Base-by-base conservation (phyloP, 2,329 filamentous ascomycete genomes). In the Cordyceps fumosorosea region DNA sequence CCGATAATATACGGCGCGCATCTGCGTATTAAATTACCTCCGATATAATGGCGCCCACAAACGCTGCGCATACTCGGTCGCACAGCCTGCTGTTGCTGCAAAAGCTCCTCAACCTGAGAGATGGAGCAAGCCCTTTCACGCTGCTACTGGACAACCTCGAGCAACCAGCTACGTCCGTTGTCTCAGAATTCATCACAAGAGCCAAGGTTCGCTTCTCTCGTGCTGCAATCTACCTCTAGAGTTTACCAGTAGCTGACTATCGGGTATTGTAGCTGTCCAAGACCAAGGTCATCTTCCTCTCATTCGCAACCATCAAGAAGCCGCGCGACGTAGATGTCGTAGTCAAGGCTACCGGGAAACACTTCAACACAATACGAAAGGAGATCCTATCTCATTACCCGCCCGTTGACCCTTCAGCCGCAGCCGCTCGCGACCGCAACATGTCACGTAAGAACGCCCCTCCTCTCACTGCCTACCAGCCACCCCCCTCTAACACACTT, bases 61-160 rank as follows among this genome's bases (percentile, higher is more conserved):
- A 78, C n/a, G 76, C 83, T 51, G 77, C 83, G 53, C 90, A 96
- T 70, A 83, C 89, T 34, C 85, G 91, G 66, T 93, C 91, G 22
- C 92, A 96, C 75, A 93, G 92, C 72, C 77, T 96, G 24, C 84
- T 96, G 3, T 80, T 96, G 2, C 86, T 96, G 61, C 90, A 92
- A 65, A 93, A 91, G 71, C 79, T 96, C 2, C 80, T 96, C 65
- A 90, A 87, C 70, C 79, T 91, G 62, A 84, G 91, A 65, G 89
- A 95, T 73, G 86, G 85, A 62, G 86, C 89, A 16, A 96, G 91
- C 55, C 93, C 93, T 3, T 86, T 98, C 69, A 97, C 93, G 0
- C 79, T 98, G 29, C 76, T 97, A 3, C 80, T 96, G 62, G 93
- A 98, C 74, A 90, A 83, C 40, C 80, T 97, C 34, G 91, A 96